phyloP scores from a whole-genome alignment of 805 yeast species.

The Candida tammaniensis region DNA sequence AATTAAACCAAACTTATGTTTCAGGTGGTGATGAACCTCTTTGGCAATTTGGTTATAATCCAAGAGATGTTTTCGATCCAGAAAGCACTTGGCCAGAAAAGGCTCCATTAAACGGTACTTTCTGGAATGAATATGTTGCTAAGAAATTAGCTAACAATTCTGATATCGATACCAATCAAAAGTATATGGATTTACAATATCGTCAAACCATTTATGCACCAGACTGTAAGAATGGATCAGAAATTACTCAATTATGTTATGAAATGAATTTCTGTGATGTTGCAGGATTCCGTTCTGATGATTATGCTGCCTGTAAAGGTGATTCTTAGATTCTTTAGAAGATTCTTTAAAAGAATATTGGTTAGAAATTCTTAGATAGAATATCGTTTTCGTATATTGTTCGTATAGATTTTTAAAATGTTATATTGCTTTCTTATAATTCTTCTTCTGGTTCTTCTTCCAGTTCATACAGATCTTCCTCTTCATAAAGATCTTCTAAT shows the following conservation, averaged over 20 bases:
- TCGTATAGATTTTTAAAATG: too few species aligned
- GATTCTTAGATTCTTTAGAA: too few species aligned
- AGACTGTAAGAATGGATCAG: slow-evolving; percentile 36
- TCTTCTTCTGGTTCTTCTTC: slow-evolving; percentile 7
- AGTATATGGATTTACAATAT: slow-evolving; percentile 47
- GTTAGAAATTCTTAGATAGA: too few species aligned
- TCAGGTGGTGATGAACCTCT: slow-evolving; percentile 54
- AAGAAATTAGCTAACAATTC: slow-evolving; percentile 13
- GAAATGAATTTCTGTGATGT: slow-evolving; percentile 20
- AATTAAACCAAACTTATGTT: slow-evolving; percentile 54
- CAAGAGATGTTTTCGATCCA: slow-evolving; percentile 56
- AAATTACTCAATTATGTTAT: slow-evolving; percentile 19
- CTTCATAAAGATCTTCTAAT: slow-evolving; percentile 2
- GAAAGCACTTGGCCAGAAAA: slow-evolving; percentile 52
- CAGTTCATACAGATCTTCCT: slow-evolving; percentile 6
- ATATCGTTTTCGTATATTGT: too few species aligned
- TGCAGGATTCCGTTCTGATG: slow-evolving; percentile 10
- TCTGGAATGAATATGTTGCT: slow-evolving; percentile 48
- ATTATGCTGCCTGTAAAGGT: slow-evolving; percentile 4
- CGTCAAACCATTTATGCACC: slow-evolving; percentile 57
- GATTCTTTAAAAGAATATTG: too few species aligned
- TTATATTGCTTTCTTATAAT: too few species aligned
- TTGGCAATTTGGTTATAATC: slow-evolving; percentile 65
- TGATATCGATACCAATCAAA: slow-evolving; percentile 45
- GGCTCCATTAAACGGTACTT: slow-evolving; percentile 64